These are phyloP conservation scores for Debaryomyces sp. DNA, from an alignment of 1,139 yeast species.

Conservation along the genomic window DNA sequence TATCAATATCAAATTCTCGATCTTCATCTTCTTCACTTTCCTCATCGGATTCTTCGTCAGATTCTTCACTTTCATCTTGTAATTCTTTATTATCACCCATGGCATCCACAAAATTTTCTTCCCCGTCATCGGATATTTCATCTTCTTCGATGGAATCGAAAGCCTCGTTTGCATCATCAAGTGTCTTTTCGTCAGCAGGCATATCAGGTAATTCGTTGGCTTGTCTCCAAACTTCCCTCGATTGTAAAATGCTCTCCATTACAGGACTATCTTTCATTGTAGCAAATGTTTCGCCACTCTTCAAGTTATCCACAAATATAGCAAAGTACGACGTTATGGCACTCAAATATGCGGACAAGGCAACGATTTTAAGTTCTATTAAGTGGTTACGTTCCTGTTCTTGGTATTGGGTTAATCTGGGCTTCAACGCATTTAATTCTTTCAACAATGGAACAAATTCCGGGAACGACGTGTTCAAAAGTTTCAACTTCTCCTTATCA, in stretches of 20 bases:
- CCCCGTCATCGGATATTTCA: slow-evolving; percentile 14
- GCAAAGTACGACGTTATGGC: slow-evolving; percentile 78
- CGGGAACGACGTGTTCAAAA: slow-evolving; percentile 68
- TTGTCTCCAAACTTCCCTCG: slow-evolving; percentile 90
- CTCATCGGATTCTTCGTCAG: slow-evolving; percentile 32
- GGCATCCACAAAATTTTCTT: slow-evolving; percentile 20
- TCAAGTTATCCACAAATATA: slow-evolving; percentile 58
- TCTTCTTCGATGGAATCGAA: slow-evolving; percentile 12
- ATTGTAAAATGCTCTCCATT: slow-evolving; percentile 79
- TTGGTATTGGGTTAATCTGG: slow-evolving; percentile 38
- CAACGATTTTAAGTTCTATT: slow-evolving; percentile 56
- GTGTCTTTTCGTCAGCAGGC: slow-evolving; percentile 8
- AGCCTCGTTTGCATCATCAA: slow-evolving; percentile 13
- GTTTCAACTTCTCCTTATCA: slow-evolving; percentile 44
- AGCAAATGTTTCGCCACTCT: slow-evolving; percentile 54
- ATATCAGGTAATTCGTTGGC: slow-evolving; percentile 53
- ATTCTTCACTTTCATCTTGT: slow-evolving; percentile 24
- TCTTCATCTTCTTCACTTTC: slow-evolving; percentile 20
- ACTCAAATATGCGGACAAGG: slow-evolving; percentile 77
- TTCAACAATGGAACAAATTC: slow-evolving; percentile 78
- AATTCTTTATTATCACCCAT: slow-evolving; percentile 24
- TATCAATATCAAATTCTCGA: slow-evolving; percentile 48
- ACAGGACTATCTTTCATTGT: slow-evolving; percentile 85
- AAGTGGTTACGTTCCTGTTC: slow-evolving; percentile 35
- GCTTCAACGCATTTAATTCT: slow-evolving; percentile 57